These are phyloP conservation scores for Pharnaceum exiguum DNA, from an alignment of 148 eudicot species.

Conservation along the genomic window DNA sequence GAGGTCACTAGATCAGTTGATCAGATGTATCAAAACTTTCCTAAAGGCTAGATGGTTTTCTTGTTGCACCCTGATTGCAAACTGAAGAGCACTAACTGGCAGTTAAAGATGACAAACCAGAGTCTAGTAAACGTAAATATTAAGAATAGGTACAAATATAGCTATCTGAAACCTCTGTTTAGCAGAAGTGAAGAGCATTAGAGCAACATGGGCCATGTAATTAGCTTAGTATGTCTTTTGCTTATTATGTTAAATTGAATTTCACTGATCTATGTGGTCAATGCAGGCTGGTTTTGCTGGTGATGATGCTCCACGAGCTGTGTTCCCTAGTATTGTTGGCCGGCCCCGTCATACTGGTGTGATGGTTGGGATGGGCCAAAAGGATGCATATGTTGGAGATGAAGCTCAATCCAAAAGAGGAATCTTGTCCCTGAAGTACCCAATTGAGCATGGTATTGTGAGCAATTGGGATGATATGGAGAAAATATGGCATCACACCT, in stretches of 20 bases:
- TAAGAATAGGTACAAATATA: too few species aligned
- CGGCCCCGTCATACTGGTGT: constrained; percentile 84
- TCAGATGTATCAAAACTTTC: too few species aligned
- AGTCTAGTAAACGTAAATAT: too few species aligned
- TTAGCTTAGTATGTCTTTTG: not conserved
- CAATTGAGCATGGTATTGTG: constrained; percentile 79
- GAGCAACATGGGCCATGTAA: not conserved
- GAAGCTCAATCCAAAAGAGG: constrained; percentile 83
- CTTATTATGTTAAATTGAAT: not conserved
- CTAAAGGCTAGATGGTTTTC: too few species aligned
- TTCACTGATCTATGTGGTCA: constrained; percentile 4
- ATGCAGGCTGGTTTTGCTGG: constrained; percentile 79
- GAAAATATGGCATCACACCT: constrained; percentile 83
- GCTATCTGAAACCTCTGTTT: not conserved
- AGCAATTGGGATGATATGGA: constrained; percentile 90
- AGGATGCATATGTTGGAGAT: constrained; percentile 80
- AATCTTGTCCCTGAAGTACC: constrained; percentile 65
- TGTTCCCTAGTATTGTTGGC: constrained; percentile 77
- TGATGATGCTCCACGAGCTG: constrained; percentile 85
- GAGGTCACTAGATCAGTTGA: too few species aligned
- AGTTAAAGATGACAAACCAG: too few species aligned
- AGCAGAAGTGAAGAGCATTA: not conserved
- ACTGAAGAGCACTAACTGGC: too few species aligned
- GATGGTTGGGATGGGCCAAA: constrained; percentile 88
- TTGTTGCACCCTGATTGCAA: too few species aligned